Evolutionary conservation across 257 asterid genomes (phyloP).

Genomic region (Solanum dulcamara): DNA sequence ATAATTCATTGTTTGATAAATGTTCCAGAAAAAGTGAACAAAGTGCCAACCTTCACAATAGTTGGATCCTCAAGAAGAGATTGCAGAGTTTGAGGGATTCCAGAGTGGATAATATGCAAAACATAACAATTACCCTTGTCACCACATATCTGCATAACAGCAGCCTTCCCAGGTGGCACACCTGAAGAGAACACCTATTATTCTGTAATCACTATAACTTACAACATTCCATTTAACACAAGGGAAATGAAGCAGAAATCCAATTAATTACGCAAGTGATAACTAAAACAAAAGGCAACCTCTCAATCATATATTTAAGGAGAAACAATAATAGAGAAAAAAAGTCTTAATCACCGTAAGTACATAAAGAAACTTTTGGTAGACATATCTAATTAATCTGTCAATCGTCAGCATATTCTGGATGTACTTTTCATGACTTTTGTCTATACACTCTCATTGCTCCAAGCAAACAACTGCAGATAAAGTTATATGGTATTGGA

Average conservation of each 20-base stretch:
- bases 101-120: conserved; percentile 69
- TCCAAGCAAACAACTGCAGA: background rate
- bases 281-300: background rate
- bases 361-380: background rate
- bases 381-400: background rate
- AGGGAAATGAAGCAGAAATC: background rate
- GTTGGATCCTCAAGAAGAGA: conserved; percentile 61
- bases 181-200: conserved; percentile 33
- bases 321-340: background rate
- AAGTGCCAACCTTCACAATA: conserved; percentile 45
- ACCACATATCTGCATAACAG: conserved; percentile 87
- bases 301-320: background rate
- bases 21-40: background rate
- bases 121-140: conserved; percentile 53
- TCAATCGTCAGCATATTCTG: background rate
- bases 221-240: background rate
- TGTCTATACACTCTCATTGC: background rate
- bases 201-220: background rate
- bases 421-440: background rate
- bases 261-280: background rate
- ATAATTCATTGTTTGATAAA: background rate
- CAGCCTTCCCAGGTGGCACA: conserved; percentile 71
- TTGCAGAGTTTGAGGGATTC: conserved; percentile 55
- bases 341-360: background rate
- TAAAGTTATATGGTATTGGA: background rate